Evolutionary conservation across 345 rosid genomes (phyloP).

Genomic region (Euphorbia peplus): DNA sequence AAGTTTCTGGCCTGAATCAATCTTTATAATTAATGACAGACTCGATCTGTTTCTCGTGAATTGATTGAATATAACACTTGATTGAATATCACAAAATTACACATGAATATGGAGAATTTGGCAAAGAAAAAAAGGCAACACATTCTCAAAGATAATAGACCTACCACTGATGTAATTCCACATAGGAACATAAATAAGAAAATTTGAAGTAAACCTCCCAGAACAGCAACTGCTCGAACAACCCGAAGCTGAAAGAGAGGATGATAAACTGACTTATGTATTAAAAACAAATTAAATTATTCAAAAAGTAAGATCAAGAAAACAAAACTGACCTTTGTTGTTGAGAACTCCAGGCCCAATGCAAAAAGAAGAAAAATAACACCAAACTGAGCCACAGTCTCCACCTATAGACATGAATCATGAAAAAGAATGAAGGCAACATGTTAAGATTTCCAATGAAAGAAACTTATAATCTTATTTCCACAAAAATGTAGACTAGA

Average conservation of each 20-base stretch:
- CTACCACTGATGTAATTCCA: slow-evolving; percentile 80
- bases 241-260: slow-evolving; percentile 69
- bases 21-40: not conserved
- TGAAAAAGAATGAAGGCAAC: not conserved
- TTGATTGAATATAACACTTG: slow-evolving; percentile 3
- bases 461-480: not conserved
- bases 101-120: not conserved
- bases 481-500: not conserved
- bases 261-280: not conserved
- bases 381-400: slow-evolving; percentile 98
- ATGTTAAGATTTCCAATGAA: not conserved
- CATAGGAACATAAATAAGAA: slow-evolving; percentile 86
- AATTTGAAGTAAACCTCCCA: slow-evolving; percentile 90
- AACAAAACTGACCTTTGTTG: slow-evolving; percentile 55
- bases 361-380: slow-evolving; percentile 96
- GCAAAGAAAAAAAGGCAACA: not conserved
- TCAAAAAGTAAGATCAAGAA: slow-evolving; percentile 2
- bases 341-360: slow-evolving; percentile 83
- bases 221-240: slow-evolving; percentile 89
- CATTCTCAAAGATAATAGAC: slow-evolving; percentile 15
- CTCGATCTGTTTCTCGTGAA: not conserved
- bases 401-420: slow-evolving; percentile 50
- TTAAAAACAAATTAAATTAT: not conserved
- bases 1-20: not conserved
- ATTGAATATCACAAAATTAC: not conserved